phyloP scores from a whole-genome alignment of 306 rosid genomes.

The Cucumis sativus region Cucumber_9930_V3 NC_026657.2:18863001-18863500 shows the following conservation, averaged over 20 bases:
- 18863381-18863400: no score
- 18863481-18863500: slow-evolving; percentile 55
- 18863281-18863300: slow-evolving; percentile 50
- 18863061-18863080: slow-evolving; percentile 1
- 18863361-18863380: slow-evolving; percentile 29
- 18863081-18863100: slow-evolving; percentile 24
- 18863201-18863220: slow-evolving; percentile 14
- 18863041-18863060: slow-evolving; percentile 30
- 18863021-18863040: slow-evolving; percentile 12
- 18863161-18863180: slow-evolving; percentile 15
- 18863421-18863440: slow-evolving; percentile 57
- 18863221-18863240: background rate
- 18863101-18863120: slow-evolving; percentile 5
- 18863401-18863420: slow-evolving; percentile 47
- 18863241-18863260: slow-evolving; percentile 23
- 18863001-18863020: slow-evolving; percentile 15
- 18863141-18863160: slow-evolving; percentile 1
- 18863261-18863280: slow-evolving; percentile 35
- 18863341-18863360: slow-evolving; percentile 9
- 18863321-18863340: slow-evolving; percentile 15
- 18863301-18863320: slow-evolving; percentile 30
- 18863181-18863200: slow-evolving; percentile 16
- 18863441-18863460: slow-evolving; percentile 44
- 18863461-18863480: slow-evolving; percentile 48
- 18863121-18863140: no score